Evolutionary conservation across 495 filamentous ascomycete species (phyloP).

Genomic region (Penicillium roqueforti): DNA sequence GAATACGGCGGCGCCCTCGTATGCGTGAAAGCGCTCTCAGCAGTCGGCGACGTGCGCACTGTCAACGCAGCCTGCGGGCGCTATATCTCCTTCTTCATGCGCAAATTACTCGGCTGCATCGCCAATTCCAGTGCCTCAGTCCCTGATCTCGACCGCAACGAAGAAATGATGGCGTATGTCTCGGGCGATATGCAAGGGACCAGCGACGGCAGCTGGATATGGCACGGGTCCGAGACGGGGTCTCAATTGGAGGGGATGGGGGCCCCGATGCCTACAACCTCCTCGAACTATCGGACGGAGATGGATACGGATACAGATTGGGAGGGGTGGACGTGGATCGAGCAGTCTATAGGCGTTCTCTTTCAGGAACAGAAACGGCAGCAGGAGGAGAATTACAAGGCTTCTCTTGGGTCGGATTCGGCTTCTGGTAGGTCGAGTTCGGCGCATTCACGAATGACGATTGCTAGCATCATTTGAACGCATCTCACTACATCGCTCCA

Average conservation of each 20-base stretch:
- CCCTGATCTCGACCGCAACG: slow-evolving; percentile 63
- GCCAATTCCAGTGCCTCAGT: slow-evolving; percentile 45
- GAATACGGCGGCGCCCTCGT: slow-evolving; percentile 66
- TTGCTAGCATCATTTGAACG: slow-evolving; percentile 68
- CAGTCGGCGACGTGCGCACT: slow-evolving; percentile 63
- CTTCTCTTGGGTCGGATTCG: slow-evolving; percentile 32
- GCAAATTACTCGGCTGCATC: slow-evolving; percentile 54
- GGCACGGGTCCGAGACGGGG: slow-evolving; percentile 63
- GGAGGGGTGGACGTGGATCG: slow-evolving; percentile 53
- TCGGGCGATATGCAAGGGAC: slow-evolving; percentile 88
- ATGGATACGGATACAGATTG: slow-evolving; percentile 31
- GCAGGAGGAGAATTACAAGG: slow-evolving; percentile 16
- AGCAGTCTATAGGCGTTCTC: slow-evolving; percentile 46
- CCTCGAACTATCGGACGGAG: slow-evolving; percentile 2
- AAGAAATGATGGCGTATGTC: slow-evolving; percentile 85
- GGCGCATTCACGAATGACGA: slow-evolving; percentile 62
- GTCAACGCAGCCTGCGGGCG: slow-evolving; percentile 77
- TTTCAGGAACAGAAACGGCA: slow-evolving; percentile 33
- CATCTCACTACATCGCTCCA: not conserved
- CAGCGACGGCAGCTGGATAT: slow-evolving; percentile 77
- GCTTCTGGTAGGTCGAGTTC: slow-evolving; percentile 36
- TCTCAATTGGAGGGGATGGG: slow-evolving; percentile 33
- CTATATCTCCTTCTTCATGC: slow-evolving; percentile 78
- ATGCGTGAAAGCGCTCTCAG: slow-evolving; percentile 66
- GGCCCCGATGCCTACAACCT: slow-evolving; percentile 1